A percentile compares a stretch with the other conserved stretches of the same genome.
phyloP scores from a whole-genome alignment of 2,329 filamentous ascomycete species.

The Sporothrix mexicana region DNA sequence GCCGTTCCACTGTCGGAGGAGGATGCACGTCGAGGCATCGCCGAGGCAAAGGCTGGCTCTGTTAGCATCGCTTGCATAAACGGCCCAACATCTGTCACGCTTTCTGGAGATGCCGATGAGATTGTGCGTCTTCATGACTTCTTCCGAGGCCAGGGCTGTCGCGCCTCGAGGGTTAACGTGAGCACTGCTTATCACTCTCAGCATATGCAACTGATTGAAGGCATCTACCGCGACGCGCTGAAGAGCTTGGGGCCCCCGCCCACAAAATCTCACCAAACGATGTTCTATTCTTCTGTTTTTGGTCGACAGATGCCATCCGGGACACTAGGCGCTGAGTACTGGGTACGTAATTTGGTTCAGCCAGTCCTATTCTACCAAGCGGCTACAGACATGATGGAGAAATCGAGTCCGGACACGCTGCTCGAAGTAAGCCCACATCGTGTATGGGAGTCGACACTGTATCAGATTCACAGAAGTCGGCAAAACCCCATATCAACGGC shows the following conservation, averaged over 20 bases:
- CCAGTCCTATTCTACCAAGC: conserved; percentile 46
- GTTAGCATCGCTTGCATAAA: conserved; percentile 46
- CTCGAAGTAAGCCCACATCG: conserved; percentile 38
- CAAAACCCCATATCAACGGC: neutral
- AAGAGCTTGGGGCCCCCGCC: conserved; percentile 1
- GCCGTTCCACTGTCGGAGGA: conserved; percentile 50
- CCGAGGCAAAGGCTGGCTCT: conserved; percentile 37
- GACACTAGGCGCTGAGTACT: conserved; percentile 40
- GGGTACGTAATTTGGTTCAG: conserved; percentile 47
- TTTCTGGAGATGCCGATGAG: conserved; percentile 42
- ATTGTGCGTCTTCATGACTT: conserved; percentile 32
- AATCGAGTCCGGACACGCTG: conserved; percentile 29
- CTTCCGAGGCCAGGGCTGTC: conserved; percentile 33
- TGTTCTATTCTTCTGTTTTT: conserved; percentile 40
- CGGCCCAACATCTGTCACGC: conserved; percentile 46
- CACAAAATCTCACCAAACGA: neutral
- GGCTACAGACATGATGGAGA: conserved; percentile 34
- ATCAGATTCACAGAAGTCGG: conserved; percentile 27
- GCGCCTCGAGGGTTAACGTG: conserved; percentile 38
- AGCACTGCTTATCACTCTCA: conserved; percentile 43
- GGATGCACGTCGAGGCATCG: conserved; percentile 44
- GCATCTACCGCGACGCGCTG: conserved; percentile 36
- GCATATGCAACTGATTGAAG: conserved; percentile 41
- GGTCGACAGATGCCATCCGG: conserved; percentile 32
- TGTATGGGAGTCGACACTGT: conserved; percentile 35